Evolutionary conservation across 2,329 filamentous ascomycete species (phyloP).

Genomic region (Huntiella abstrusa): DNA sequence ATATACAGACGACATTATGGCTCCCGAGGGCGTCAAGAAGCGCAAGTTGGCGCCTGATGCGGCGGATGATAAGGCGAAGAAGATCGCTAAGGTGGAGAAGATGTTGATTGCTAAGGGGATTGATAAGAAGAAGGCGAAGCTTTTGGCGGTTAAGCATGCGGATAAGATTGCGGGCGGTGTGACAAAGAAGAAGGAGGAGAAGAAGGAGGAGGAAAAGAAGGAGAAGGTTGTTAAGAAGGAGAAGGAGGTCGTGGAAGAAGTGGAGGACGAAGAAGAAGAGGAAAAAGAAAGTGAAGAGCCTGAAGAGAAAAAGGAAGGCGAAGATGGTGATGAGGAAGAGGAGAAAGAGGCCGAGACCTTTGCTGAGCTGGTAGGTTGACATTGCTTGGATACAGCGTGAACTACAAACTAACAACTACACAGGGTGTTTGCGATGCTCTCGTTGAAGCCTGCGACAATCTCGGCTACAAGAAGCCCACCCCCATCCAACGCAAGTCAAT

Average conservation of each 20-base stretch:
- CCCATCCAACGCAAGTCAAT: constrained; percentile 79
- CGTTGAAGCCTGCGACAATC: constrained; percentile 66
- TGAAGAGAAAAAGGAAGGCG: constrained; percentile 2
- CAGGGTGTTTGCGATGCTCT: constrained; percentile 70
- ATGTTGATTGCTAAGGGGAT: constrained; percentile 2
- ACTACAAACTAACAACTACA: constrained; percentile 11
- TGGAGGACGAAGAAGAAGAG: constrained; percentile 1
- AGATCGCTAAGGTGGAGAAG: constrained; percentile 9
- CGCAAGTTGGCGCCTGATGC: constrained; percentile 9
- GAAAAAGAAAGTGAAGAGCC: neutral
- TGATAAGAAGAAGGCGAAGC: constrained; percentile 2
- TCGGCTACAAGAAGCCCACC: constrained; percentile 73
- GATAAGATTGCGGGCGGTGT: neutral
- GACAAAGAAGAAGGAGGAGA: neutral
- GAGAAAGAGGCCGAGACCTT: constrained; percentile 36
- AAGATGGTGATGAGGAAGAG: constrained; percentile 15
- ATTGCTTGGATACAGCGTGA: neutral
- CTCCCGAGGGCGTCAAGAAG: constrained; percentile 5
- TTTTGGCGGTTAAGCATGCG: neutral
- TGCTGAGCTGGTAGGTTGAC: constrained; percentile 35
- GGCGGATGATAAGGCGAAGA: constrained; percentile 6
- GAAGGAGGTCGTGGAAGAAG: neutral
- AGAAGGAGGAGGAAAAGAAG: neutral
- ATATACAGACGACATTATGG: neutral
- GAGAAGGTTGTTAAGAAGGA: neutral